Percentiles rank a stretch among this genome's conserved stretches.
Conservation (phyloP, 257 asterid species). For the Fraxinus cuspidata region DNA sequence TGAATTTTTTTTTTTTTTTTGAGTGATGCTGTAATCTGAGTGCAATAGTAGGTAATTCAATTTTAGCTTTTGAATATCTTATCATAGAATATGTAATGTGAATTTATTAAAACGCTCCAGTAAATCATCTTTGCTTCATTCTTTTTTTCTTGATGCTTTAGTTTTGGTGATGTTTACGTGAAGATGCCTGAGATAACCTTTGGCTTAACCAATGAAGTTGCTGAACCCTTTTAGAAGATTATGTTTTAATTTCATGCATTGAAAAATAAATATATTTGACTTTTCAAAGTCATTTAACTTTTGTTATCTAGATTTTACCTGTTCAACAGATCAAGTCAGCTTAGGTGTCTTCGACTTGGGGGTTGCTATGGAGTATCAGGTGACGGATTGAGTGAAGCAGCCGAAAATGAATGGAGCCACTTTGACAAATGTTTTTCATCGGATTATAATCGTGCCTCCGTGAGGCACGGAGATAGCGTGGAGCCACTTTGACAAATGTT, state of each 20-base stretch:
- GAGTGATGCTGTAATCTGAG: background rate
- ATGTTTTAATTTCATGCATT: background rate
- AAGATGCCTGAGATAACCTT: background rate
- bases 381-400: background rate
- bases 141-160: background rate
- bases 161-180: background rate
- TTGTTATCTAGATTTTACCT: background rate
- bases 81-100: background rate
- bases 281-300: background rate
- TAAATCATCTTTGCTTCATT: background rate
- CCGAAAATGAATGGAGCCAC: too few relatives aligned
- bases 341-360: background rate
- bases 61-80: background rate
- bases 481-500: too few relatives aligned
- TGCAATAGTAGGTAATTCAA: background rate
- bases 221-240: slow-evolving; percentile 1
- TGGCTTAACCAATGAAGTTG: background rate
- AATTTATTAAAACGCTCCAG: background rate
- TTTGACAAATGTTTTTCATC: too few relatives aligned
- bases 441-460: too few relatives aligned
- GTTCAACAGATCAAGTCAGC: slow-evolving; percentile 1
- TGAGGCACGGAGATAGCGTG: too few relatives aligned
- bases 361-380: background rate
- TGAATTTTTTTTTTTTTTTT: background rate
- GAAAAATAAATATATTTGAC: background rate